Conservation (phyloP, 768 basidiomycete species). For the Rubroboletus pulcherrimus region DNA sequence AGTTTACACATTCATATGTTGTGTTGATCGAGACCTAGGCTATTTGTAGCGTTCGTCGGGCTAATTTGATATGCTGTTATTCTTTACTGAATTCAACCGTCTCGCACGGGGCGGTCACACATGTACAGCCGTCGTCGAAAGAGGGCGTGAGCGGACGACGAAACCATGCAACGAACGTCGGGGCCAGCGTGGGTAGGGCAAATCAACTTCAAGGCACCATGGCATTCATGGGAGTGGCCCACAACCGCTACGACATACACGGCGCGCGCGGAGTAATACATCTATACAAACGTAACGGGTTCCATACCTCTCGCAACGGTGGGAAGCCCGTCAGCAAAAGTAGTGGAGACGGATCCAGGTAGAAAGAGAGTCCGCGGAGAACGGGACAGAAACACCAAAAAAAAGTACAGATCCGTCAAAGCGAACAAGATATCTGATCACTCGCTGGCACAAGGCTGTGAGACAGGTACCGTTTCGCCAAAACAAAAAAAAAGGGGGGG, state of each 20-base stretch:
- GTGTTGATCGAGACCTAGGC: no score
- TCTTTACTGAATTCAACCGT: neutral
- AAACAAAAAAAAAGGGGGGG: slow-evolving; percentile 3
- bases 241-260: neutral
- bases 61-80: no score
- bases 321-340: slow-evolving; percentile 1
- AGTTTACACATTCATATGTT: no score
- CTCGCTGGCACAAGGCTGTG: slow-evolving; percentile 10
- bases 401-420: slow-evolving; percentile 1
- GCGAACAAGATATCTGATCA: neutral
- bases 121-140: slow-evolving; percentile 1
- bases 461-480: slow-evolving; percentile 20
- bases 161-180: neutral
- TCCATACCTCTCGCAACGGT: slow-evolving; percentile 2
- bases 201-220: neutral
- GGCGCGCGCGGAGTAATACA: neutral
- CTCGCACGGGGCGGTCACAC: neutral
- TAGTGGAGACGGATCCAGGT: neutral
- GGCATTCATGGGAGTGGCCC: neutral
- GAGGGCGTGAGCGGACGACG: neutral
- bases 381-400: neutral
- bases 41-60: no score
- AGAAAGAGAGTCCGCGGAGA: slow-evolving; percentile 12
- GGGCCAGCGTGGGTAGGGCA: slow-evolving; percentile 2
- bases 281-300: slow-evolving; percentile 4